These are phyloP conservation scores for Fusarium neocosmosporiellum DNA, from an alignment of 2,329 filamentous ascomycete genomes.

Conservation along the genomic window DNA sequence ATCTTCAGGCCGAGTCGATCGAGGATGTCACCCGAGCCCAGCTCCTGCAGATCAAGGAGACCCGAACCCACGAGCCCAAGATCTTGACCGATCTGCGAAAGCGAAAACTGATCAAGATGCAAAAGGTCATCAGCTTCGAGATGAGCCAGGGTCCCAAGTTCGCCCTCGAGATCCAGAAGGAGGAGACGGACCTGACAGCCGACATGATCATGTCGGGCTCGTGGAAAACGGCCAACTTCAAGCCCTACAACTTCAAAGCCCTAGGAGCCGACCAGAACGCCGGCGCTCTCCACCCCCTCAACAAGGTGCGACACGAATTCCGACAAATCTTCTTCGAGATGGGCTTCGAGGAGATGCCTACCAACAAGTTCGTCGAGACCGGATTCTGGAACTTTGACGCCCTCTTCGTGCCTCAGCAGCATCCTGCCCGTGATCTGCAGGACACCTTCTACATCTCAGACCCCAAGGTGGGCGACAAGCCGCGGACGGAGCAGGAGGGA, in stretches of 20 bases:
- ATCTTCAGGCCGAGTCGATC: slow-evolving; percentile 75
- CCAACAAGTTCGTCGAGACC: slow-evolving; percentile 91
- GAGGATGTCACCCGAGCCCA: slow-evolving; percentile 82
- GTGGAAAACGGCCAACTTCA: slow-evolving; percentile 94
- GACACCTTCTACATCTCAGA: slow-evolving; percentile 99
- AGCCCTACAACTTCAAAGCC: slow-evolving; percentile 82
- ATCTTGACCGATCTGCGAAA: slow-evolving; percentile 86
- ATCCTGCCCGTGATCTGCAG: slow-evolving; percentile 95
- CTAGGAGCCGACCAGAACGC: slow-evolving; percentile 71
- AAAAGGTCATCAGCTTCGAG: slow-evolving; percentile 88
- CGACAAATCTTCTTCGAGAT: slow-evolving; percentile 99
- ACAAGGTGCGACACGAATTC: slow-evolving; percentile 96
- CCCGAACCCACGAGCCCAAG: slow-evolving; percentile 79
- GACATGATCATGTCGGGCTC: slow-evolving; percentile 90
- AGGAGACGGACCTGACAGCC: slow-evolving; percentile 93
- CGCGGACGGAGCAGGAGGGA: slow-evolving; percentile 66
- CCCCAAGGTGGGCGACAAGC: slow-evolving; percentile 78
- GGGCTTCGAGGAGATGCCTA: slow-evolving; percentile 99
- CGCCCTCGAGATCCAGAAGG: slow-evolving; percentile 86
- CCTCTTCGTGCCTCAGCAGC: slow-evolving; percentile 94
- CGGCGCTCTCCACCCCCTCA: slow-evolving; percentile 76
- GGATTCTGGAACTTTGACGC: slow-evolving; percentile 99
- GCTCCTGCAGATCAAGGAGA: slow-evolving; percentile 78
- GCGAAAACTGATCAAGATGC: slow-evolving; percentile 85
- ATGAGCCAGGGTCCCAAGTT: slow-evolving; percentile 89